Conservation (phyloP, 1,284 basidiomycete genomes). For the Termitomyces sp. region DNA sequence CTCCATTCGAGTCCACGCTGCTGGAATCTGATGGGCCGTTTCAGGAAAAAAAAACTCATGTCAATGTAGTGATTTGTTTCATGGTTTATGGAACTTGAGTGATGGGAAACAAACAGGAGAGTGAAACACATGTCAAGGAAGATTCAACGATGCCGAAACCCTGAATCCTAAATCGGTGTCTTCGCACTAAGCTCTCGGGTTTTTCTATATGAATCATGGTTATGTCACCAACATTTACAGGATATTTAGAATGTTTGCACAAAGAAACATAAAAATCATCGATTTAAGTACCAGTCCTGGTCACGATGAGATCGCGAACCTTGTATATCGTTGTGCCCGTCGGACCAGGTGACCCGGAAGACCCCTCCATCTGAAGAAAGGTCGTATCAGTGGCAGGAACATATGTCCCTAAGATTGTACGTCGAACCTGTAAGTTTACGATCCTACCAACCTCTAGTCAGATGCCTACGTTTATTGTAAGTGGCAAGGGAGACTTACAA, state of each 20-base stretch:
- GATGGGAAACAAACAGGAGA: background rate
- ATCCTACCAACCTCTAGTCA: slow-evolving; percentile 25
- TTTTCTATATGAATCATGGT: background rate
- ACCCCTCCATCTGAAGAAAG: slow-evolving; percentile 37
- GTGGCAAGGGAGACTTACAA: slow-evolving; percentile 26
- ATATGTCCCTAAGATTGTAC: background rate
- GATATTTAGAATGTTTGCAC: background rate
- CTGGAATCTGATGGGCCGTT: background rate
- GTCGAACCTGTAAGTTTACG: slow-evolving; percentile 35
- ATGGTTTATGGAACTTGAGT: too few species aligned
- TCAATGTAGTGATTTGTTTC: background rate
- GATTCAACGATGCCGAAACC: background rate
- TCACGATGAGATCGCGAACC: slow-evolving; percentile 32
- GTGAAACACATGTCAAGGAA: too few species aligned
- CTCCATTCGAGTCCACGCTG: background rate
- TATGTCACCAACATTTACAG: background rate
- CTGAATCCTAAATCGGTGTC: background rate
- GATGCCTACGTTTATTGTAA: background rate
- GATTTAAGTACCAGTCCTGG: slow-evolving; percentile 23
- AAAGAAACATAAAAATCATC: background rate
- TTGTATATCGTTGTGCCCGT: slow-evolving; percentile 33
- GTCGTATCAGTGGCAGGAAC: background rate
- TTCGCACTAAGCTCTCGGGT: background rate
- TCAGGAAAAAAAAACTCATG: background rate
- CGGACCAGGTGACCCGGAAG: slow-evolving; percentile 38